phyloP scores from a whole-genome alignment of 108 stramenopile species.

The Chaetoceros muelleri region DNA sequence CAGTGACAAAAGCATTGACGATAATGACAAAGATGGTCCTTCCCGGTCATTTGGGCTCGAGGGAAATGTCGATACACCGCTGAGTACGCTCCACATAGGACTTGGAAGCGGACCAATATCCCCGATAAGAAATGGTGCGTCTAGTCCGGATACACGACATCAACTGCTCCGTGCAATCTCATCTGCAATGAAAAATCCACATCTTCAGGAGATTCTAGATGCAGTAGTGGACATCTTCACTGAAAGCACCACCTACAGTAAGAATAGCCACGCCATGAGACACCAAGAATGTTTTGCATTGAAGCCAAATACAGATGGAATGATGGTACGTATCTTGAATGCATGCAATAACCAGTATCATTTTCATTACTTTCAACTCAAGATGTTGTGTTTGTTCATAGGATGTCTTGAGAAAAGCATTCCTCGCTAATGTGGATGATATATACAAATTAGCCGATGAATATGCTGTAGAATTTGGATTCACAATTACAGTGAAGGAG shows the following conservation, averaged over 20 bases:
- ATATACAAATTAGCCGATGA: slow-evolving; percentile 82
- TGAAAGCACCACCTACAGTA: slow-evolving; percentile 51
- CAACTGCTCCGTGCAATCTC: slow-evolving; percentile 72
- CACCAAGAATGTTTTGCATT: slow-evolving; percentile 90
- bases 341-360: neutral
- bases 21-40: slow-evolving; percentile 20
- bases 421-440: slow-evolving; percentile 83
- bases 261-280: slow-evolving; percentile 74
- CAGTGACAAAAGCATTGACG: slow-evolving; percentile 1
- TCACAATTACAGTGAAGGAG: slow-evolving; percentile 66
- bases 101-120: slow-evolving; percentile 30
- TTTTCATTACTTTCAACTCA: neutral
- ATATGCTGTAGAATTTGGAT: slow-evolving; percentile 68
- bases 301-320: slow-evolving; percentile 68
- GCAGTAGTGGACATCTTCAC: slow-evolving; percentile 63
- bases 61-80: slow-evolving; percentile 15
- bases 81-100: slow-evolving; percentile 58
- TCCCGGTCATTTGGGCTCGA: too few relatives aligned
- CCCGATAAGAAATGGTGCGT: neutral
- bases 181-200: slow-evolving; percentile 57
- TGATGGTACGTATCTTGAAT: slow-evolving; percentile 30
- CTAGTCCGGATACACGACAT: slow-evolving; percentile 13
- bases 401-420: slow-evolving; percentile 68
- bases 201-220: slow-evolving; percentile 39
- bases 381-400: too few relatives aligned